Evolutionary conservation across 768 basidiomycete species (phyloP), one percentile per base, ranked within the genome.

Genomic region (Ramaria sp.): DNA sequence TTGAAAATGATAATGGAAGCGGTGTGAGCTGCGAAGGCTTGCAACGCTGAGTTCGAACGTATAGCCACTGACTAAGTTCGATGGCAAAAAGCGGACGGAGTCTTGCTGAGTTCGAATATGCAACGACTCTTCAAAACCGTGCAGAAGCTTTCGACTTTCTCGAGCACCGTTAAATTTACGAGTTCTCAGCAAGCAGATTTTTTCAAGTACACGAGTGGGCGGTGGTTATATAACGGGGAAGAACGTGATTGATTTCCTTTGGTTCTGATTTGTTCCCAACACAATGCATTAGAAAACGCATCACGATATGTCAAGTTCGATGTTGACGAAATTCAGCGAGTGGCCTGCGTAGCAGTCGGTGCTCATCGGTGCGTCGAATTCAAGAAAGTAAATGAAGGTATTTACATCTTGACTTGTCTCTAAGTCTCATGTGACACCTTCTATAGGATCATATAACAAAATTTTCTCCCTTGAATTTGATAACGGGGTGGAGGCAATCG

Each of bases 381-480:
- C 24, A 25, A n/a, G 15, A 52, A 50, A 28, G 5, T 37, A 15
- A 32, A 6, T 16, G 48, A 50, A 50, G 48, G 48, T 20, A n/a
- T n/a, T 9, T 36, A 16, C 10, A 15, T 20, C n/a, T 6, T 5
- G 3, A 15, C 8, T 42, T 13, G 3, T 52, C 5, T 41, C 12
- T 36, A 2, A 7, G 10, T 3, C n/a, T 58, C 55, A 54, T 49
- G 56, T 49, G 39, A 41, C 28, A 48, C 22, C 30, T 53, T 51
- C 44, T 53, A 54, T 56, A 65, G 70, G 71, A n/a, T 69, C 71
- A 1, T 67, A 67, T 53, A 74, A 73, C 61, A 68, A 69, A 25
- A 66, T 59, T 39, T 73, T 74, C 60, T 63, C 67, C 58, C 67
- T 75, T 56, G 69, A 68, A 56, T 60, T 73, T 60, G 65, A 62